Conservation (phyloP, 164 flowering plant species). For the Dillenia turbinata region DNA sequence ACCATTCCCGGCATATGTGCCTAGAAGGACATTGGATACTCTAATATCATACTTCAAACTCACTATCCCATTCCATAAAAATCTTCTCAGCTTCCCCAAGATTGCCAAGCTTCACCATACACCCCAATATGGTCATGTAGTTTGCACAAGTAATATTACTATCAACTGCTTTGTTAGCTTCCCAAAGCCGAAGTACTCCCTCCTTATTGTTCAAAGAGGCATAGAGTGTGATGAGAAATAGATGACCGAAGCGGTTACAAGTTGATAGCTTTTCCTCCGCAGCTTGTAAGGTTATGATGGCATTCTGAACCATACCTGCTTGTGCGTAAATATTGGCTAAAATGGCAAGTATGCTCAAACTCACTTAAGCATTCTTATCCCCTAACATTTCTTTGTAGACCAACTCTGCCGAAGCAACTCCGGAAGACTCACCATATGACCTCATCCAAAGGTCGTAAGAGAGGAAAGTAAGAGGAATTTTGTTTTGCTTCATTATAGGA, state of each 20-base stretch:
- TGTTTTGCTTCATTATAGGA: conserved; percentile 47
- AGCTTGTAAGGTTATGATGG: conserved; percentile 24
- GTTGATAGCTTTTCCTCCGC: conserved; percentile 49
- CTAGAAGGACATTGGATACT: conserved; percentile 59
- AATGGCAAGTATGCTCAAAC: conserved; percentile 51
- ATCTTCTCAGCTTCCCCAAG: conserved; percentile 42
- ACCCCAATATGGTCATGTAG: conserved; percentile 40
- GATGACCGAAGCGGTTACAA: conserved; percentile 35
- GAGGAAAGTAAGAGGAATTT: conserved; percentile 38
- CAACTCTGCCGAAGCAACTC: conserved; percentile 30
- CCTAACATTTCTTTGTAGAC: conserved; percentile 42
- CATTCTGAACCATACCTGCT: conserved; percentile 33
- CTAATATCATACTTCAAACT: conserved; percentile 44
- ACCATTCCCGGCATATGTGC: conserved; percentile 48
- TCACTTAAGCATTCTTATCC: conserved; percentile 38
- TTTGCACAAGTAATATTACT: conserved; percentile 44
- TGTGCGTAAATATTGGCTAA: conserved; percentile 42
- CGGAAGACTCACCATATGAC: conserved; percentile 33
- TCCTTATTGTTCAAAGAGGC: conserved; percentile 37
- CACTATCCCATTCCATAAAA: conserved; percentile 46
- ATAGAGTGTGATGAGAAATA: conserved; percentile 51
- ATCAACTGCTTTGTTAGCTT: conserved; percentile 37
- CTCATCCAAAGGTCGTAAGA: conserved; percentile 66
- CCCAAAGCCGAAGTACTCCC: conserved; percentile 52
- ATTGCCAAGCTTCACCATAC: conserved; percentile 55